Conservation (phyloP, 2,329 filamentous ascomycete species). For the Ophiostoma ulmi region DNA sequence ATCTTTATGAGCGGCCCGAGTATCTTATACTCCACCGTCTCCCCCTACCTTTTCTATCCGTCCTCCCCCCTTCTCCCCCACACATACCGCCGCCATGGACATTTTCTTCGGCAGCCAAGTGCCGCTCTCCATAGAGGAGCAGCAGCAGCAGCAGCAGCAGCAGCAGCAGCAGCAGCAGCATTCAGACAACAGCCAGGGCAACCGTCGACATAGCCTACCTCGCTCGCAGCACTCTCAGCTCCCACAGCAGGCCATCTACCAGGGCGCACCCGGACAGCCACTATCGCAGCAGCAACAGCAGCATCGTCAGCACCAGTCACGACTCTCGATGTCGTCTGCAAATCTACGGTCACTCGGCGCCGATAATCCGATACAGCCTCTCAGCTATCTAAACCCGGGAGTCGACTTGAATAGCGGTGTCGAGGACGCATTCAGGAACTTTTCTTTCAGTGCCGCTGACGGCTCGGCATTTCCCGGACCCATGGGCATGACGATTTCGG, state of each 20-base stretch:
- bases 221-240: background rate
- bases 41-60: background rate
- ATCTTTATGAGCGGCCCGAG: background rate
- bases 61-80: background rate
- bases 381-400: background rate
- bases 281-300: background rate
- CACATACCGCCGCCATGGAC: conserved; percentile 16
- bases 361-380: conserved; percentile 16
- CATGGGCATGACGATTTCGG: conserved; percentile 1
- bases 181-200: background rate
- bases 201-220: background rate
- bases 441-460: conserved; percentile 17
- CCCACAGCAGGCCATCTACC: background rate
- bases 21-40: background rate
- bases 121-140: conserved; percentile 16
- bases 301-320: background rate
- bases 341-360: background rate
- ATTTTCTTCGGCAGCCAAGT: conserved; percentile 20
- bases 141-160: conserved; percentile 20
- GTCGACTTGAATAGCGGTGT: conserved; percentile 17
- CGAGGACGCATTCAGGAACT: conserved; percentile 22
- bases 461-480: conserved; percentile 4
- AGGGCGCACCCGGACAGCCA: background rate
- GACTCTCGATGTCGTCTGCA: background rate
- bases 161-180: background rate